A percentile compares a stretch with the other conserved stretches of the same genome.
Evolutionary conservation across 768 basidiomycete species (phyloP).

Genomic region (Panaeolus cyanescens): DNA sequence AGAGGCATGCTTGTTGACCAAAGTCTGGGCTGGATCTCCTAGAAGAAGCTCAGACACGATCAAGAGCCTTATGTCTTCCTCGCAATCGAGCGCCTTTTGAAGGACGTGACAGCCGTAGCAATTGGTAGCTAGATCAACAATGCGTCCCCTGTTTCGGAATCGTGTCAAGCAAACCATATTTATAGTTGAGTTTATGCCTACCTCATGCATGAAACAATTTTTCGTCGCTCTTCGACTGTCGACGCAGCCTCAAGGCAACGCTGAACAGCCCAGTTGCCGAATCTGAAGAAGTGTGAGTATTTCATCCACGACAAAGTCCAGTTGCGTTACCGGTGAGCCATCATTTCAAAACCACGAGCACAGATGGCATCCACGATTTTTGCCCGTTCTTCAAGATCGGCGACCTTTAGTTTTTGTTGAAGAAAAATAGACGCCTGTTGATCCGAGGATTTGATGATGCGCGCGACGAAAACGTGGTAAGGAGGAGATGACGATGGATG

Average conservation of each 20-base stretch:
- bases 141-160: conserved; percentile 63
- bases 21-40: conserved; percentile 82
- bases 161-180: neutral
- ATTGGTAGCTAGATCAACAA: conserved; percentile 86
- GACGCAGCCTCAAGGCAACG: conserved; percentile 82
- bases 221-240: conserved; percentile 71
- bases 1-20: conserved; percentile 89
- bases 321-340: conserved; percentile 72
- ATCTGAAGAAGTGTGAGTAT: conserved; percentile 42
- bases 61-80: conserved; percentile 80
- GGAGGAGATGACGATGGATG: conserved; percentile 86
- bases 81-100: conserved; percentile 89
- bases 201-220: conserved; percentile 89
- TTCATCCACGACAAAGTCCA: neutral
- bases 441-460: conserved; percentile 88
- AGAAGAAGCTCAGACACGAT: conserved; percentile 85
- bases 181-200: conserved; percentile 24
- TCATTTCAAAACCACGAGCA: conserved; percentile 85
- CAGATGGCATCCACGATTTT: conserved; percentile 91
- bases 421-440: conserved; percentile 91
- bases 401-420: conserved; percentile 89
- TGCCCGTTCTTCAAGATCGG: conserved; percentile 71
- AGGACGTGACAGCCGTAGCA: conserved; percentile 90
- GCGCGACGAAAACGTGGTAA: conserved; percentile 77
- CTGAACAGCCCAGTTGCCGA: conserved; percentile 92